Evolutionary conservation across 495 filamentous ascomycete genomes (phyloP).

Genomic region (Hyaloscypha hepaticicola): DNA sequence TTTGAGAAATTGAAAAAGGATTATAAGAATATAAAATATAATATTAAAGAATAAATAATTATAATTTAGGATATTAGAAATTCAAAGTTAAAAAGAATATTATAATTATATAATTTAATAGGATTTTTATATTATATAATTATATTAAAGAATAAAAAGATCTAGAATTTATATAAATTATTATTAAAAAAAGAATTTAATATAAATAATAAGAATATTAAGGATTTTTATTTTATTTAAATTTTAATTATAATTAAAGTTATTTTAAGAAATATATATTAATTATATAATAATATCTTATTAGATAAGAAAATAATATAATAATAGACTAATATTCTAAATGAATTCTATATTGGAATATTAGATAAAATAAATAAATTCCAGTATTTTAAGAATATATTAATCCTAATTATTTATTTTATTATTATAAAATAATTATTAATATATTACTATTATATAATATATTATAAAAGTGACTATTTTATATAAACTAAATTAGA

Average conservation of each 20-base stretch:
- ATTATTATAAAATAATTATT: slow-evolving; percentile 8
- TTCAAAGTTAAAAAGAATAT: slow-evolving; percentile 14
- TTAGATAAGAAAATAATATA: slow-evolving; percentile 16
- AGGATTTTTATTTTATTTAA: no score
- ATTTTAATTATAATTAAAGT: no score
- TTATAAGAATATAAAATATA: slow-evolving; percentile 1
- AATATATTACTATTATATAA: slow-evolving; percentile 10
- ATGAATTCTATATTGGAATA: slow-evolving; percentile 9
- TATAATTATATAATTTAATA: slow-evolving; percentile 1
- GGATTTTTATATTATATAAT: no score
- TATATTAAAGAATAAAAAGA: no score
- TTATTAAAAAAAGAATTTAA: no score
- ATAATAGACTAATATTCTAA: slow-evolving; percentile 8
- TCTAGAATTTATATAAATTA: no score
- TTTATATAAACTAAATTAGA: neutral
- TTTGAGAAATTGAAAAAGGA: no score
- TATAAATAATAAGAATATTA: no score
- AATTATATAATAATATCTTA: slow-evolving; percentile 10
- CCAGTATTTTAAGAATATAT: neutral
- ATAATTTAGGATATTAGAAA: slow-evolving; percentile 20
- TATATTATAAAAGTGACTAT: slow-evolving; percentile 6
- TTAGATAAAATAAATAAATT: neutral
- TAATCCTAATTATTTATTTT: no score
- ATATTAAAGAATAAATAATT: slow-evolving; percentile 19
- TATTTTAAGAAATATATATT: no score